A percentile compares a stretch with the other conserved stretches of the same genome.
Evolutionary conservation across 2,329 filamentous ascomycete genomes (phyloP).

Genomic region (Alternaria dauci): DNA sequence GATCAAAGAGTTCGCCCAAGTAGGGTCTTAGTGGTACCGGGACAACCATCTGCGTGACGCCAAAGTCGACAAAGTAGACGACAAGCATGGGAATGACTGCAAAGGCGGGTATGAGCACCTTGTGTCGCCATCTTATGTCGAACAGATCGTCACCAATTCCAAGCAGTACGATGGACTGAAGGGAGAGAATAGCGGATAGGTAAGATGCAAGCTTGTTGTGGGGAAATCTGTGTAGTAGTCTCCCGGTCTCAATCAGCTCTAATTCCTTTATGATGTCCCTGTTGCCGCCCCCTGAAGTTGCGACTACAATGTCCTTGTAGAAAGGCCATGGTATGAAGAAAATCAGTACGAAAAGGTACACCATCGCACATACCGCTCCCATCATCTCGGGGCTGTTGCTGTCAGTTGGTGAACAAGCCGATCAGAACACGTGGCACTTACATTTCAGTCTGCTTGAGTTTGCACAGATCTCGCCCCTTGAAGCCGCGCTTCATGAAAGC

Average conservation of each 20-base stretch:
- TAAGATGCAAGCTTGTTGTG: slow-evolving; percentile 97
- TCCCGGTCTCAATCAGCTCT: slow-evolving; percentile 78
- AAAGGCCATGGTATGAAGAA: slow-evolving; percentile 96
- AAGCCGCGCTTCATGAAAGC: slow-evolving; percentile 88
- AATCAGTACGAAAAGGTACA: slow-evolving; percentile 89
- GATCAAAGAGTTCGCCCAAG: slow-evolving; percentile 83
- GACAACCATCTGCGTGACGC: slow-evolving; percentile 93
- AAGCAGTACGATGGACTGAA: slow-evolving; percentile 89
- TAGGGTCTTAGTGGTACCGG: slow-evolving; percentile 85
- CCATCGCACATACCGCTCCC: slow-evolving; percentile 90
- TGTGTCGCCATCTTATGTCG: slow-evolving; percentile 98
- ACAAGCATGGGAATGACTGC: slow-evolving; percentile 92
- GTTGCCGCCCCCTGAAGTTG: slow-evolving; percentile 92
- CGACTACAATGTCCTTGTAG: slow-evolving; percentile 96
- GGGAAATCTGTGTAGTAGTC: slow-evolving; percentile 89
- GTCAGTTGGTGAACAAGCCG: slow-evolving; percentile 22
- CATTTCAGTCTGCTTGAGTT: slow-evolving; percentile 77
- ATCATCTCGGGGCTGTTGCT: slow-evolving; percentile 82
- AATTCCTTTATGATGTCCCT: slow-evolving; percentile 81
- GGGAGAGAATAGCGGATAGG: slow-evolving; percentile 89
- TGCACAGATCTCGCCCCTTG: slow-evolving; percentile 89
- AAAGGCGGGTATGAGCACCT: slow-evolving; percentile 96
- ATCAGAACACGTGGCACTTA: slow-evolving; percentile 50
- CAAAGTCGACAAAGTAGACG: slow-evolving; percentile 98
- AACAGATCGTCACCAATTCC: slow-evolving; percentile 96